A percentile compares a stretch with the other conserved stretches of the same genome.
Evolutionary conservation across 1,139 yeast genomes (phyloP).

Genomic region (Magnusiomyces ingens): DNA sequence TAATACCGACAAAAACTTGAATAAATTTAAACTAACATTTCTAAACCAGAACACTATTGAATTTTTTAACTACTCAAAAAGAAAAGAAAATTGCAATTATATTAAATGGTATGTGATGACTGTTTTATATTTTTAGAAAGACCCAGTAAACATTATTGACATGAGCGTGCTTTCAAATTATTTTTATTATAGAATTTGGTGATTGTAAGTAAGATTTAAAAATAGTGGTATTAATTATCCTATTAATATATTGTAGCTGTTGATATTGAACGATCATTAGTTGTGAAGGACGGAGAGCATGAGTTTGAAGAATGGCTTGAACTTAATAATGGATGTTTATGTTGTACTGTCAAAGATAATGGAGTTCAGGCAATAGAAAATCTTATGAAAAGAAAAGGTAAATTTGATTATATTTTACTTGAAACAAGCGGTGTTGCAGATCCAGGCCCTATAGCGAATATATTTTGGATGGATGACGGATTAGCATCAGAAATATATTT

Average conservation of each 20-base stretch:
- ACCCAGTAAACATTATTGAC: no score
- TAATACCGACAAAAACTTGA: neutral
- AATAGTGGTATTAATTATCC: neutral
- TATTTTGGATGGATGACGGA: conserved; percentile 97
- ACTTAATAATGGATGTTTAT: conserved; percentile 90
- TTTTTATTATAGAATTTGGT: conserved; percentile 29
- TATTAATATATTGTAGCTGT: conserved; percentile 68
- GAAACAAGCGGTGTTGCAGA: conserved; percentile 99
- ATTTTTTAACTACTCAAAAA: conserved; percentile 62
- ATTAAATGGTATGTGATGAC: conserved; percentile 57
- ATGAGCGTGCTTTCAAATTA: neutral
- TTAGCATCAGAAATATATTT: conserved; percentile 75
- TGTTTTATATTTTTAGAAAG: no score
- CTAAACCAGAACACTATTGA: conserved; percentile 51
- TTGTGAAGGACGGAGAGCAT: conserved; percentile 56
- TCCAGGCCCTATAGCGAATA: conserved; percentile 90
- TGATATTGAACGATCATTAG: conserved; percentile 80
- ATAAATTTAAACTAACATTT: neutral
- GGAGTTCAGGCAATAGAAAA: conserved; percentile 94
- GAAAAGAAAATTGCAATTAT: conserved; percentile 78
- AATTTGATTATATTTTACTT: conserved; percentile 78
- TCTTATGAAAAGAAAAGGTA: conserved; percentile 62
- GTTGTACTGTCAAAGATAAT: conserved; percentile 91
- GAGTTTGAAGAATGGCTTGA: conserved; percentile 89
- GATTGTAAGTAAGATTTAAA: conserved; percentile 23